Conservation (phyloP, 2,329 filamentous ascomycete species). For the Exutisphaerella laricina region DNA sequence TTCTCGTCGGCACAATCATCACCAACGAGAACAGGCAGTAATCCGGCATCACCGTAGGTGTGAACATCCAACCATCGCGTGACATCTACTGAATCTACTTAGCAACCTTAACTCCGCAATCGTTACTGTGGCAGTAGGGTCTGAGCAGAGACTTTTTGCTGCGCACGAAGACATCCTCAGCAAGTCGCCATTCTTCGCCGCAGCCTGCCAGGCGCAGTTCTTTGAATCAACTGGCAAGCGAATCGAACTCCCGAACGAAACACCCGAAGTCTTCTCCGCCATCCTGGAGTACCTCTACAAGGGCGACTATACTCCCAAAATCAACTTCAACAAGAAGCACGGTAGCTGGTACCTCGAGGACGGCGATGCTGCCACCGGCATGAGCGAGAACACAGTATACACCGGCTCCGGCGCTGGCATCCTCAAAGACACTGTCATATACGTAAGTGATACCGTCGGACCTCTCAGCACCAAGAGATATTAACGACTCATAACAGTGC, state of each 20-base stretch:
- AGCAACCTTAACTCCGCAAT: conserved; percentile 55
- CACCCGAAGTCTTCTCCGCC: conserved; percentile 84
- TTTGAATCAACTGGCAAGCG: conserved; percentile 59
- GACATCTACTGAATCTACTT: too few species aligned
- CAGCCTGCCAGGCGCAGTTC: conserved; percentile 58
- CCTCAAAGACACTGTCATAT: conserved; percentile 83
- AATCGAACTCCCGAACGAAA: conserved; percentile 75
- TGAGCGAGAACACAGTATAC: conserved; percentile 62
- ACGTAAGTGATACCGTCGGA: conserved; percentile 49
- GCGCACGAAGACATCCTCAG: conserved; percentile 82
- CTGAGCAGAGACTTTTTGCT: conserved; percentile 69
- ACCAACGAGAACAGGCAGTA: conserved; percentile 25
- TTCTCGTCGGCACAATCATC: conserved; percentile 25
- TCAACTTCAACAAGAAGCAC: conserved; percentile 74
- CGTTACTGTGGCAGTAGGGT: conserved; percentile 76
- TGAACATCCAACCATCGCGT: too few species aligned
- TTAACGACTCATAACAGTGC: conserved; percentile 46
- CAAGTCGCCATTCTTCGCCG: conserved; percentile 71
- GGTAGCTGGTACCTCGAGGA: conserved; percentile 80
- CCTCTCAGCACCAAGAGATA: neutral
- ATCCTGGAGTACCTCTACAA: conserved; percentile 91
- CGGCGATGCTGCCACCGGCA: conserved; percentile 40
- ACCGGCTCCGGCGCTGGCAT: conserved; percentile 62
- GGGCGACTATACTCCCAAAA: conserved; percentile 82
- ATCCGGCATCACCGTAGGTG: conserved; percentile 32